Conservation (phyloP, 1,284 basidiomycete genomes). For the Tylopilus sp. region DNA sequence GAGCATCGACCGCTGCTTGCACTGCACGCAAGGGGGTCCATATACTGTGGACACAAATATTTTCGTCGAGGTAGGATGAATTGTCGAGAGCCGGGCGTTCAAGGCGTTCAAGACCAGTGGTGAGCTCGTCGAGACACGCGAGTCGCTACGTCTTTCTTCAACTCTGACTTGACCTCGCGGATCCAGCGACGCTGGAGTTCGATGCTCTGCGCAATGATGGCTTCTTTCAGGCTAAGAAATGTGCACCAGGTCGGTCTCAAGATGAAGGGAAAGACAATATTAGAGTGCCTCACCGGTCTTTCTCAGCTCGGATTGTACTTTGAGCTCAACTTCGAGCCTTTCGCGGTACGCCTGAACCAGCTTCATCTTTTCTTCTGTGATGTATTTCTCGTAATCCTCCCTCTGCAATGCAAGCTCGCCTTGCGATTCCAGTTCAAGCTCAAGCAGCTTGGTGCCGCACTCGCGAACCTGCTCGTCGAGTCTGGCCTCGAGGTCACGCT, state of each 20-base stretch:
- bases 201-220: constrained; percentile 96
- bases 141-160: too few species aligned
- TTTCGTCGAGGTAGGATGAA: too few species aligned
- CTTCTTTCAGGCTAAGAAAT: constrained; percentile 83
- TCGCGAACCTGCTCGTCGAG: constrained; percentile 88
- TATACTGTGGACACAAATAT: too few species aligned
- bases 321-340: constrained; percentile 90
- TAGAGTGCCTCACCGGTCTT: constrained; percentile 76
- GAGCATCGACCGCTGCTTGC: constrained; percentile 30
- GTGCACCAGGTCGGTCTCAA: constrained; percentile 1
- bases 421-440: constrained; percentile 86
- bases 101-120: neutral
- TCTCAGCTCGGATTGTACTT: constrained; percentile 92
- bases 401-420: constrained; percentile 90
- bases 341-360: constrained; percentile 86
- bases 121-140: constrained; percentile 42
- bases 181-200: constrained; percentile 98
- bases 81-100: too few species aligned
- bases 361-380: constrained; percentile 83
- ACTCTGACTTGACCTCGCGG: constrained; percentile 72
- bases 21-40: too few species aligned
- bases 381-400: constrained; percentile 86
- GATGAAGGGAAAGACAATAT: neutral
- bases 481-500: constrained; percentile 78
- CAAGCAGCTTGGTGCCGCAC: constrained; percentile 86